Base-by-base conservation (phyloP, 208 protist species). In the Wallacemonas sp. region DNA sequence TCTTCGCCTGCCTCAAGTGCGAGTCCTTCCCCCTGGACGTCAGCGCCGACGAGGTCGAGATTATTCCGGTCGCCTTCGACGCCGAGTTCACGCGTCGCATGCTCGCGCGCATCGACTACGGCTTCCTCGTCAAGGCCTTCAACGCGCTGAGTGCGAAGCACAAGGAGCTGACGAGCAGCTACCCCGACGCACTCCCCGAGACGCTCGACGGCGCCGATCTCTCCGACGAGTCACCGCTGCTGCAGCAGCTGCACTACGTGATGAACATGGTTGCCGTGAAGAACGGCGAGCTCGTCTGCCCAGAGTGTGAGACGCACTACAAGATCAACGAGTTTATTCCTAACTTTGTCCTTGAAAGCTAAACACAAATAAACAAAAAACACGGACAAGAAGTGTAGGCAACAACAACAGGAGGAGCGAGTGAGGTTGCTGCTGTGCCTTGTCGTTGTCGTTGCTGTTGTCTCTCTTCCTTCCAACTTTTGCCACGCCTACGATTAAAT, bases 1-100 rank as follows among this genome's bases (percentile, higher is more conserved):
- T 97, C 47, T 75, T 95, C 34, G 75, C 83, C 29, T 97, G 92
- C 66, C 69, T 97, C 55, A 65, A 83, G 68, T 97, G 92, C 72
- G 74, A 92, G 62, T 61, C 68, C 5, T 88, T 83, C 55, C 92
- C 92, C 0, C 78, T 97, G 16, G 38, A 61, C 44, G 47, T 96
- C 16, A 72, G 33, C 24, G 76, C 78, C 8, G 61, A 46, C 14
- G 79, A 91, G 46, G 61, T 85, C 26, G 84, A 80, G 34, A 68
- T 78, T 32, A 66, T 93, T 14, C 63, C 75, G 1, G 80, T 80
- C 21, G 83, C 80, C 71, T 94, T 81, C 75, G 80, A 97, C 63
- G 64, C 77, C 14, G 80, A 87, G 34, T 94, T 94, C 69, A 85
- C 84, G 63, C 87, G 88, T 17, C 69, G 86, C 48, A 95, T 97